Base-by-base conservation (phyloP, 805 yeast genomes). In the Saccharomycopsis sp. region DNA sequence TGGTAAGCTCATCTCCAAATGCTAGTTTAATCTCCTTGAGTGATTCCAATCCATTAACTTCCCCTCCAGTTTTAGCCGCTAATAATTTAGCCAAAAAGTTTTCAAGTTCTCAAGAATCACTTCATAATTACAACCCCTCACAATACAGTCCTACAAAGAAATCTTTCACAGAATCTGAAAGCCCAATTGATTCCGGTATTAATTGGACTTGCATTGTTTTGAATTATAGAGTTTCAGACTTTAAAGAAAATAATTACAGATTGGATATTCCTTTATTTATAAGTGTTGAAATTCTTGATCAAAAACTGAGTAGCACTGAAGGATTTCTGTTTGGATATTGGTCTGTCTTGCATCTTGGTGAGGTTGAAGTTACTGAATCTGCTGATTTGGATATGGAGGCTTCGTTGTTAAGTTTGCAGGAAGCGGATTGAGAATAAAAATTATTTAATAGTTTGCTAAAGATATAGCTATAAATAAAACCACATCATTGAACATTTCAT, bases 121-220 rank as follows among this genome's bases (percentile, higher is more conserved):
- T 39, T 8, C 10, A 6, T 8, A 23, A 6, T 8, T 10, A 6
- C 6, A 6, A 6, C 10, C 26, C 26, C 10, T 10, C 10, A 10
- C 26, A 23, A 23, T 9, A 5, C 31, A n/a, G 15, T 10, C 31
- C 31, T 8, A 10, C 15, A n/a, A n/a, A 28, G 15, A 28, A 28
- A 5, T 10, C 5, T 23, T 25, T 41, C 9, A n/a, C n/a, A n/a
- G 44, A 41, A 4, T n/a, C 19, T 8, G 37, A 37, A n/a, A 30
- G 32, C 29, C 47, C 47, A n/a, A n/a, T 44, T 5, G 47, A 44
- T 20, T n/a, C 14, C 5, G 43, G 38, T 5, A 25, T 36, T 3
- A 44, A 33, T 27, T 44, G 47, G 47, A 33, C 33, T 19, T 35
- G 39, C 13, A 14, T 41, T 10, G 39, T 40, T 14, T 27, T 44